These are phyloP conservation scores for Coleophoma eucalyptorum DNA, from an alignment of 2,329 filamentous ascomycete genomes.

Conservation along the genomic window DNA sequence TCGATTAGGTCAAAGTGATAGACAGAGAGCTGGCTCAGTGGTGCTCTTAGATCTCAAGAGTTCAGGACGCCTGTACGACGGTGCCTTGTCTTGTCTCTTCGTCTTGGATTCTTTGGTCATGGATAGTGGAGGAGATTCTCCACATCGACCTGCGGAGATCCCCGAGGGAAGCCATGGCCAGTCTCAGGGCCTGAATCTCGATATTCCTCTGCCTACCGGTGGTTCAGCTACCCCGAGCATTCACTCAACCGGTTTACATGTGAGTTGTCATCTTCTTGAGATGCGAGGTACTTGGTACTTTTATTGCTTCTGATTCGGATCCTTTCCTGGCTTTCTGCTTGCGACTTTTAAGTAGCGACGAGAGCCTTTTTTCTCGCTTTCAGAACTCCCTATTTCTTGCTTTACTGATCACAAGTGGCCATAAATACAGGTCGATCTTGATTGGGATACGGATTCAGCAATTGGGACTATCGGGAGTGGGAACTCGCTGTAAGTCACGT, in stretches of 20 bases:
- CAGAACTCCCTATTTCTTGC: background rate
- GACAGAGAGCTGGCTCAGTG: no score
- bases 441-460: background rate
- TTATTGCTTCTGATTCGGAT: background rate
- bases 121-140: background rate
- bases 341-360: background rate
- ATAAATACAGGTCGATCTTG: background rate
- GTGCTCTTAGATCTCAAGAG: no score
- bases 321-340: background rate
- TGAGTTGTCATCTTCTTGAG: background rate
- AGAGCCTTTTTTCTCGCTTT: no score
- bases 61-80: no score
- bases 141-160: background rate
- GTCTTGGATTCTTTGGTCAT: background rate
- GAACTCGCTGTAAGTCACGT: background rate
- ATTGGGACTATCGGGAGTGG: background rate
- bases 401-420: background rate
- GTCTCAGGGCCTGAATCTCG: background rate
- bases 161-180: background rate
- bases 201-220: background rate
- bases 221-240: background rate
- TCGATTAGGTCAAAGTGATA: no score
- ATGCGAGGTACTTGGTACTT: no score
- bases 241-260: background rate
- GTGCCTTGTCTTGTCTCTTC: no score